Base-by-base conservation (phyloP, 208 protist genomes). In the Naegleria gruberi region DNA sequence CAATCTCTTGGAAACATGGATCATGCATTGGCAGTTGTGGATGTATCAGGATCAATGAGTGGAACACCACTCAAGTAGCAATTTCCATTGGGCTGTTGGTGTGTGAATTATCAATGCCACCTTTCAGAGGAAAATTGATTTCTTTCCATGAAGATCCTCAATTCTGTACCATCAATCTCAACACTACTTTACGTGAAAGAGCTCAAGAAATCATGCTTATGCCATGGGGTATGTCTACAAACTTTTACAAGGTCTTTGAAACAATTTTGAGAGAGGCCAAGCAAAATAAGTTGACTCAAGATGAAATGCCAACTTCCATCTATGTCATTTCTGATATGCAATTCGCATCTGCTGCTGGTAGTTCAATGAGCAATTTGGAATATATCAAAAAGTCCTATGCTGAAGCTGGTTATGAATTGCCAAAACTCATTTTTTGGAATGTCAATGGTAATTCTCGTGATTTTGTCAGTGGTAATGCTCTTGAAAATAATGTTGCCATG, bases 241-340 rank as follows among this genome's bases (percentile, higher is more conserved):
- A 93, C 85, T 92, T 93, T 42, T 82, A 91, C 1, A 19, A 17
- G 2, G 87, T 83, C 0, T 92, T 90, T 45, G 41, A 90, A 0
- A 41, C 82, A 15, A 92, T 93, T n/a, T 47, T 93, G 0, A 47
- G 55, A 8, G 83, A 51, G 2, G 91, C 89, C 0, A 42, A 45
- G 0, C 15, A 42, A 3, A 51, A n/a, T 30, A 93, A 93, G 19
- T 42, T 93, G 0, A 44, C 45, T 44, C 77, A 51, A 40, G 40
- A 41, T 12, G 91, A 91, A 57, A 92, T 93, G 89, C 92, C 92
- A 77, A 89, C 91, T 46, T 90, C 89, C 43, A 46, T 93, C 4
- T 92, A 90, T 74, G 85, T 93, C 17, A 91, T 93, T 65, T 88
- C 47, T 43, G 92, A 93, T 57, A 93, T 93, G 92, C 82, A 92